Base-by-base conservation (phyloP, 176 grass and related monocot species). In the Triticum dicoccoides region DNA sequence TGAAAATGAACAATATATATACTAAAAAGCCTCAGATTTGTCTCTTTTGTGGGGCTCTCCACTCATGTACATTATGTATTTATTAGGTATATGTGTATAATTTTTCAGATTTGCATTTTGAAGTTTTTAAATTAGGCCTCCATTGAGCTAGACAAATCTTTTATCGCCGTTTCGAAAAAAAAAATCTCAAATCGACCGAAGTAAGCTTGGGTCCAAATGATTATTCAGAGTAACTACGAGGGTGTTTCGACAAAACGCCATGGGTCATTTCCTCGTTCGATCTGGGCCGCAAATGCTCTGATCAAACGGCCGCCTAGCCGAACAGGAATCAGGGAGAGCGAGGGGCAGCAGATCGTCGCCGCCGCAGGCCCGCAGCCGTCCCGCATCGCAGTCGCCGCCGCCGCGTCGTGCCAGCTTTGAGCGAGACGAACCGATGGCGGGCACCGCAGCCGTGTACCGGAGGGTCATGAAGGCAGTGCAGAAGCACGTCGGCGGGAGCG, bases 401-500 rank as follows among this genome's bases (percentile, higher is more conserved):
- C 80, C 21, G 15, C 61, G 17, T 11, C 12, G 24, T 18, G 69
- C 80, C 5, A 52, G 62, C 34, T 39, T 61, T 52, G 32, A 29
- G 20, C 27, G 25, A 47, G 56, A 82, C 72, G 35, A 45, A 45
- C 24, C 80, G 72, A 87, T 86, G 77, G 87, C 80, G 51, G 76
- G 35, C 21, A 66, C 80, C 35, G 59, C 83, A 61, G 38, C 79
- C 51, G 84, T 56, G 45, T 95, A 95, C 79, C 65, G 91, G 67
- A 65, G 70, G 70, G 86, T 92, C 47, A 87, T 91, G 23, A 95
- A 80, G 87, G 93, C 91, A 51, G 87, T 95, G 58, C 71, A 89
- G 61, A 95, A 89, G 65, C 86, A 91, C 76, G 79, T 89, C 75
- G 84, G 94, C 38, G 13, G 38, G 2, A 72, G 63, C 65, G 82